Evolutionary conservation across 345 rosid species (phyloP).

Genomic region (Turnera subulata): DNA sequence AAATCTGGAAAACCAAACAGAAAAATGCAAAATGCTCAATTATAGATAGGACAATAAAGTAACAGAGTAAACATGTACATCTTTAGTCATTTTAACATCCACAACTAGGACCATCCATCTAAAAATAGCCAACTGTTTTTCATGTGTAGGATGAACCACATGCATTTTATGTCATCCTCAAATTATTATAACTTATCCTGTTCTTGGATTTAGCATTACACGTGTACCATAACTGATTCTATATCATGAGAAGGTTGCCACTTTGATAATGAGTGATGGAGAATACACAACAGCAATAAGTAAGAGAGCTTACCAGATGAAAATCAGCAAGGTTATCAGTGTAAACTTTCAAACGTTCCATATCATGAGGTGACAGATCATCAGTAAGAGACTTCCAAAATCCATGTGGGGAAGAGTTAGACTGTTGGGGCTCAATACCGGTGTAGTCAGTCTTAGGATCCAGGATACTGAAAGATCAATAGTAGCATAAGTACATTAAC

Average conservation of each 20-base stretch:
- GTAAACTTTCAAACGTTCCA: slow-evolving; percentile 67
- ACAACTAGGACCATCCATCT: no score
- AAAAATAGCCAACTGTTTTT: no score
- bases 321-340: slow-evolving; percentile 62
- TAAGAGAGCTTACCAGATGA: slow-evolving; percentile 49
- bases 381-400: slow-evolving; percentile 43
- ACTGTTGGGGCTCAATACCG: slow-evolving; percentile 26
- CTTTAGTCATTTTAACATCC: no score
- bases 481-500: slow-evolving; percentile 19
- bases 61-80: no score
- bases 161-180: no score
- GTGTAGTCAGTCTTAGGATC: slow-evolving; percentile 75
- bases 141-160: no score
- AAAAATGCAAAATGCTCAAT: no score
- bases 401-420: slow-evolving; percentile 38
- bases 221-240: no score
- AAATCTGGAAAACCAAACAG: slow-evolving; percentile 42
- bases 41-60: no score
- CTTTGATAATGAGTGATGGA: background rate
- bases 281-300: background rate
- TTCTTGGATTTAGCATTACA: no score
- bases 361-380: slow-evolving; percentile 54
- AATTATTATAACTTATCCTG: no score
- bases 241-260: background rate
- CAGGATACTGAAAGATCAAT: slow-evolving; percentile 54